phyloP scores from a whole-genome alignment of 192 early-diverging fungal genomes.

The Dissophora ornata region DNA sequence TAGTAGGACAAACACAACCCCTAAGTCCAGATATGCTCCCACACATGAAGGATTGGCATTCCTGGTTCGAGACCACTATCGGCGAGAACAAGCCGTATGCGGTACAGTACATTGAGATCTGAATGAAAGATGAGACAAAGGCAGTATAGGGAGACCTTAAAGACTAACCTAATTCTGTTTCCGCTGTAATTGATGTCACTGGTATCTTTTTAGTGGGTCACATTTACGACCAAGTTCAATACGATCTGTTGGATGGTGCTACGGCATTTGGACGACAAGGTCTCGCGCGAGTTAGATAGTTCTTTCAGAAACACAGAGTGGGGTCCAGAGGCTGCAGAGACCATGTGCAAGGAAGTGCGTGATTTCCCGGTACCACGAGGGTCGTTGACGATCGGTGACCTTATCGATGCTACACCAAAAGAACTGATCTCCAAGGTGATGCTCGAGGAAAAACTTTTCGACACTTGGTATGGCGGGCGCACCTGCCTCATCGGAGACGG shows the following conservation, averaged over 20 bases:
- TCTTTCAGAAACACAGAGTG: slow-evolving; percentile 29
- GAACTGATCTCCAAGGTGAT: slow-evolving; percentile 45
- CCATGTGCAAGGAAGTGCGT: slow-evolving; percentile 38
- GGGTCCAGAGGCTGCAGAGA: slow-evolving; percentile 27
- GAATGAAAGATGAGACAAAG: too few relatives aligned
- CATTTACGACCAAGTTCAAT: slow-evolving; percentile 21
- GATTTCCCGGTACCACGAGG: slow-evolving; percentile 20
- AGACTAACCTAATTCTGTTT: too few relatives aligned
- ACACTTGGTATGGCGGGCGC: slow-evolving; percentile 27
- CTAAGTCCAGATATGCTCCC: slow-evolving; percentile 22
- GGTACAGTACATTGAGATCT: slow-evolving; percentile 13
- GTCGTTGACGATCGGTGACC: slow-evolving; percentile 10
- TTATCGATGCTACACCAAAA: slow-evolving; percentile 30
- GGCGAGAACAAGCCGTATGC: slow-evolving; percentile 30
- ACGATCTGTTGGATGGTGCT: slow-evolving; percentile 40
- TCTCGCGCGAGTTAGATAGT: slow-evolving; percentile 10
- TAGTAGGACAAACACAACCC: slow-evolving; percentile 25
- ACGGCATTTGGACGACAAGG: slow-evolving; percentile 16
- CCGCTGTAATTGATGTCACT: neutral
- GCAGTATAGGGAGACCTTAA: too few relatives aligned
- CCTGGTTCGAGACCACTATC: slow-evolving; percentile 16
- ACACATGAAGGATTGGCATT: slow-evolving; percentile 14
- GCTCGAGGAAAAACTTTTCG: slow-evolving; percentile 40
- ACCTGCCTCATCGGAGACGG: slow-evolving; percentile 30
- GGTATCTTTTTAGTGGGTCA: slow-evolving; percentile 17